Conservation (phyloP, 495 filamentous ascomycete genomes). For the Hypomontagnella monticulosa region DNA sequence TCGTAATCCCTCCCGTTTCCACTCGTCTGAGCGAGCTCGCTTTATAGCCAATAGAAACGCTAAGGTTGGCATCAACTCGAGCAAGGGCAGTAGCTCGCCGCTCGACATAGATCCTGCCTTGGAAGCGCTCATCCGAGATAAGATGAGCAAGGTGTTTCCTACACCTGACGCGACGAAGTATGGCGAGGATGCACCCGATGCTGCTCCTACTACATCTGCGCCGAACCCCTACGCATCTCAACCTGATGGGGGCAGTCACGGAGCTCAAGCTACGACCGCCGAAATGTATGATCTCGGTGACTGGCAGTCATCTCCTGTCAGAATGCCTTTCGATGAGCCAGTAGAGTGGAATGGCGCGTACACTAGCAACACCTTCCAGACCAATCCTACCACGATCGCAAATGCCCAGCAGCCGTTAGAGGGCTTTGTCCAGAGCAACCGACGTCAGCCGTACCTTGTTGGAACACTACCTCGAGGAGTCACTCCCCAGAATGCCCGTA, state of each 20-base stretch:
- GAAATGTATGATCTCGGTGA: background rate
- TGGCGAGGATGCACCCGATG: conserved; percentile 37
- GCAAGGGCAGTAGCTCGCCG: conserved; percentile 17
- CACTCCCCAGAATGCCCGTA: conserved; percentile 44
- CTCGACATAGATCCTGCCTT: conserved; percentile 21
- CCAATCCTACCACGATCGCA: conserved; percentile 35
- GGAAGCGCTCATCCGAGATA: conserved; percentile 32
- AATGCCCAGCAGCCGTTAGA: conserved; percentile 38
- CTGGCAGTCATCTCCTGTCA: background rate
- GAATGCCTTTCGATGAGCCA: conserved; percentile 1
- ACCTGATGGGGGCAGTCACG: background rate
- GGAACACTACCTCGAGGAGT: conserved; percentile 53
- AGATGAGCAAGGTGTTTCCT: conserved; percentile 11
- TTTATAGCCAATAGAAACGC: conserved; percentile 12
- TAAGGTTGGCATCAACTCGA: conserved; percentile 36
- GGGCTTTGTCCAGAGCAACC: conserved; percentile 1
- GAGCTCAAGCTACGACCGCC: background rate
- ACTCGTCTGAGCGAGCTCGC: conserved; percentile 15
- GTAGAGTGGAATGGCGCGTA: conserved; percentile 5
- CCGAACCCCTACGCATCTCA: background rate
- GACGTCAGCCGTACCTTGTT: conserved; percentile 53
- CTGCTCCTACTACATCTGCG: conserved; percentile 37
- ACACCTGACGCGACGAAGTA: conserved; percentile 34
- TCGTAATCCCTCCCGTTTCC: conserved; percentile 4
- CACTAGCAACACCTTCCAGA: conserved; percentile 26